Evolutionary conservation across 1,284 basidiomycete genomes (phyloP), one percentile per base, ranked within the genome.

Genomic region (Quambalaria eucalypti): DNA sequence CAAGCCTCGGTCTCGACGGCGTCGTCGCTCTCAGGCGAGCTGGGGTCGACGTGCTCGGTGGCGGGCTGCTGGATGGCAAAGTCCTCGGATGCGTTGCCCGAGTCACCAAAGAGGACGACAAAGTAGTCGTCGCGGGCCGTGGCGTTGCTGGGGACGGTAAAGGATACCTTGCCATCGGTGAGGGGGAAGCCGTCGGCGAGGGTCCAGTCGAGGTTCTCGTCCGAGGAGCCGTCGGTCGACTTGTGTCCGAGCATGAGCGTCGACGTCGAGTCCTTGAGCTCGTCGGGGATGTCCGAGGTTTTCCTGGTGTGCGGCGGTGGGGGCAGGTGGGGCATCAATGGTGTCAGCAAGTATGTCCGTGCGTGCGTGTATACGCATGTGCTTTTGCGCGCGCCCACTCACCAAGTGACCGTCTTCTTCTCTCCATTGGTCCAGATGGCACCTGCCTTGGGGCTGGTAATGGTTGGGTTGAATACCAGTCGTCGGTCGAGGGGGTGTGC

Each of bases 21-120:
- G n/a, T n/a, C n/a, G n/a, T n/a, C n/a, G n/a, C n/a, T n/a, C n/a
- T n/a, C n/a, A n/a, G n/a, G n/a, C n/a, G n/a, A n/a, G n/a, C n/a
- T n/a, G n/a, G n/a, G n/a, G n/a, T n/a, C n/a, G n/a, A n/a, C n/a
- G n/a, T n/a, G n/a, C n/a, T n/a, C n/a, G n/a, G n/a, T n/a, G n/a
- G n/a, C n/a, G n/a, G n/a, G 26, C 47, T 48, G 9, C 31, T 61
- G 42, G 58, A 66, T 66, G 26, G 56, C 60, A 40, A 66, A 66
- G 38, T 58, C 51, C 25, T 60, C 57, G 19, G 59, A 61, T 23
- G 50, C 51, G 42, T 66, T 66, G 40, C 65, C 65, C 25, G 55
- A 58, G 54, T 66, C 65, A 23, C 65, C 65, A 25, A 66, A 55
- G 29, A 66, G 55, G 7, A 66, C 65, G 9, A 66, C 58, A 30